Base-by-base conservation (phyloP, 1,284 basidiomycete species). In the Fomitopsis palustris region DNA sequence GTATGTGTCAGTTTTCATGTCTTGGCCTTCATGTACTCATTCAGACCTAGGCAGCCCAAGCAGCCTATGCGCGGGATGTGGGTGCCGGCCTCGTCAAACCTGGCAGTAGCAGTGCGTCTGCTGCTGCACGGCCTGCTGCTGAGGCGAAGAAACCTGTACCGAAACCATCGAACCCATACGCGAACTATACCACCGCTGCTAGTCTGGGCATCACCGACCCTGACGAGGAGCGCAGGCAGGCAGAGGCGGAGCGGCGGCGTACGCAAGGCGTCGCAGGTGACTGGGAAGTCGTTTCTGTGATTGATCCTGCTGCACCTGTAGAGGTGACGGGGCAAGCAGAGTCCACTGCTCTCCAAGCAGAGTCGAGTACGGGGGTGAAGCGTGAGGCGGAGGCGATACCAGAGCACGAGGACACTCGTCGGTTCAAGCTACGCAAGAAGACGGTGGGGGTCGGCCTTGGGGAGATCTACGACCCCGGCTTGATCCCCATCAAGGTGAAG, bases 161-260 rank as follows among this genome's bases (percentile, higher is more conserved):
- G 12, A 88, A 84, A 67, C 81, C 87, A 1, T 80, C 85, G 0
- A 88, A 93, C 69, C 86, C 85, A 52, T 95, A 80, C 63, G 79
- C 89, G 2, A 90, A 96, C 72, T 99, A 99, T 73, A 86, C 92
- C 17, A 93, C 92, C 0, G 90, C 96, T 0, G 86, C 84, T 52
- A 90, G 88, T 1, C 80, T 96, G 0, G 95, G 95, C 0, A 88
- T 86, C 65, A 79, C 72, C 6, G 92, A 95, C 66, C 86, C 87
- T 0, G 90, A 93, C 61, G 84, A 77, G 16, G 86, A 85, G 64
- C 70, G 83, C 61, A 67, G 81, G 61, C 76, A 78, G 60, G 81
- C 83, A 21, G 85, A 88, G 74, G 77, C 83, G 21, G 81, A 85
- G 68, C 72, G 80, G 61, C 78, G 85, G 58, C 76, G 80, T 63